Evolutionary conservation across 768 basidiomycete species (phyloP).

Genomic region (Pleurotus tuber-regium): DNA sequence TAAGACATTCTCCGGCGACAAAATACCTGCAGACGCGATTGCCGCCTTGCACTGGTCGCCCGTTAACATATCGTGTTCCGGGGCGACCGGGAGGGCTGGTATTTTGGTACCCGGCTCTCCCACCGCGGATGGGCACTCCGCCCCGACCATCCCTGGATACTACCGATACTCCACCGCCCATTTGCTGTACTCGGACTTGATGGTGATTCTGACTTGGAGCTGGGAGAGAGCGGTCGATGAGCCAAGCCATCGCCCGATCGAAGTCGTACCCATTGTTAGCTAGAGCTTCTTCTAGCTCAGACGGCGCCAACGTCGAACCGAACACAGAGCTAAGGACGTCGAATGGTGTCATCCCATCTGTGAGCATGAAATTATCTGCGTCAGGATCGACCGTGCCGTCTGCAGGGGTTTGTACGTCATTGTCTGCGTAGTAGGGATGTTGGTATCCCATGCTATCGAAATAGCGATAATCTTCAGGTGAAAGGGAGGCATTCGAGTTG

Average conservation of each 20-base stretch:
- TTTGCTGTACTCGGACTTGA: constrained; percentile 52
- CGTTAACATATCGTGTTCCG: constrained; percentile 46
- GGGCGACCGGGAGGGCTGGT: constrained; percentile 27
- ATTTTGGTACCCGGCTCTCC: constrained; percentile 36
- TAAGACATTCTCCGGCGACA: constrained; percentile 91
- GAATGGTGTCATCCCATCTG: constrained; percentile 95
- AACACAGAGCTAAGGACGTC: constrained; percentile 95
- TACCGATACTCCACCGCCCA: constrained; percentile 68
- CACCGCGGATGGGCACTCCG: constrained; percentile 32
- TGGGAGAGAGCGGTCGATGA: constrained; percentile 72
- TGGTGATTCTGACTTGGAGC: constrained; percentile 37
- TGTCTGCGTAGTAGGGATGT: constrained; percentile 19
- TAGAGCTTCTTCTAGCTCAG: constrained; percentile 92
- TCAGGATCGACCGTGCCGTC: constrained; percentile 33
- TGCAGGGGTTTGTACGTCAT: constrained; percentile 21
- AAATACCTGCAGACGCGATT: constrained; percentile 95
- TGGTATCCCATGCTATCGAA: constrained; percentile 26
- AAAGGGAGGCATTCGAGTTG: constrained; percentile 43
- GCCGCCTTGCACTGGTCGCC: constrained; percentile 55
- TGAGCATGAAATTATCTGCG: constrained; percentile 59
- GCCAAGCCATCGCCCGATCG: constrained; percentile 92
- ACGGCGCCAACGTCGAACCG: constrained; percentile 83
- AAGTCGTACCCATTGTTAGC: constrained; percentile 90
- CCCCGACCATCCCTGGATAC: constrained; percentile 53
- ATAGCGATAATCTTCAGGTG: constrained; percentile 46